phyloP scores from a whole-genome alignment of 2,329 filamentous ascomycete species.

The Ilyonectria destructans region DNA sequence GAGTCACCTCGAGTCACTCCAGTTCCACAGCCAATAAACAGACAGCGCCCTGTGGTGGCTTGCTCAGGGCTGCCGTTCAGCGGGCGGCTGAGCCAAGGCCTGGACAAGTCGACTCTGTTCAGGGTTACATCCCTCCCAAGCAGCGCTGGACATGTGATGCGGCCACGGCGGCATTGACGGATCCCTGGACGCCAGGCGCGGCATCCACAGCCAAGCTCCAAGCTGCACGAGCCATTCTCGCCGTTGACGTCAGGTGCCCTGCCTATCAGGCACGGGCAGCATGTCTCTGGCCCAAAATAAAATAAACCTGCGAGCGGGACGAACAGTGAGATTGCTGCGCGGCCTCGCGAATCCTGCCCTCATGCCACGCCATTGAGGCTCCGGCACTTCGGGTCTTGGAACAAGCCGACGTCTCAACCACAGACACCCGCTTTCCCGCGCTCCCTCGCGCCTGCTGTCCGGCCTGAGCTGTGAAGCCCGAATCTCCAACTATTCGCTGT shows the following conservation, averaged over 20 bases:
- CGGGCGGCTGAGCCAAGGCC: not conserved
- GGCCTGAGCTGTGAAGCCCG: constrained; percentile 9
- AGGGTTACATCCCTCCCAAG: not conserved
- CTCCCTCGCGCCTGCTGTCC: constrained; percentile 1
- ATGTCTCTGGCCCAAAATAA: constrained; percentile 33
- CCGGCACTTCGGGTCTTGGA: constrained; percentile 21
- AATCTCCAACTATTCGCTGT: constrained; percentile 2
- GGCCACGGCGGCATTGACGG: not conserved
- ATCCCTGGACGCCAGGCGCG: constrained; percentile 5
- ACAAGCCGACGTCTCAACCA: constrained; percentile 10
- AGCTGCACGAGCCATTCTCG: constrained; percentile 29
- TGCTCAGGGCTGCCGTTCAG: not conserved
- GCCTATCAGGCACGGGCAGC: constrained; percentile 46
- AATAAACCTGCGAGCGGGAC: not conserved
- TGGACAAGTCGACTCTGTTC: not conserved
- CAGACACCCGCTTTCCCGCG: not conserved
- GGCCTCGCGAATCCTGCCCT: not conserved
- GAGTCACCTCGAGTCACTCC: not conserved
- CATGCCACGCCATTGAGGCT: constrained; percentile 7
- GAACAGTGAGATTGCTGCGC: not conserved
- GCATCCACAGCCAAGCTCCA: not conserved
- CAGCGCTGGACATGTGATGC: not conserved
- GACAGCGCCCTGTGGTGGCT: not conserved
- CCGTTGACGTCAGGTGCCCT: constrained; percentile 48
- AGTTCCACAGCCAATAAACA: not conserved